phyloP scores from a whole-genome alignment of 352 stramenopile species.

The Phytophthora hybrid region DNA sequence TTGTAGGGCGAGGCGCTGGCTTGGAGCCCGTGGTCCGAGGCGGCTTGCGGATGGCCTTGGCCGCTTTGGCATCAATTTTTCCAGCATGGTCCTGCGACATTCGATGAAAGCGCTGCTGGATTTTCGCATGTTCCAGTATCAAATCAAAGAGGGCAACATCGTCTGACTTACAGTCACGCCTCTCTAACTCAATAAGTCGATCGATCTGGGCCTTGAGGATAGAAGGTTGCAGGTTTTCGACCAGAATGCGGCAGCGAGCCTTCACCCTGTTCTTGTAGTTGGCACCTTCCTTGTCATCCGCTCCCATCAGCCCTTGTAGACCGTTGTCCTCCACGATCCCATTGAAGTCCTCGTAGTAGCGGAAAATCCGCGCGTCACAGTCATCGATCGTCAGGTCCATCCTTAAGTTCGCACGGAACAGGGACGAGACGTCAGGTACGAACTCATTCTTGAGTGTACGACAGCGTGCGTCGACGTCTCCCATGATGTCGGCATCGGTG shows the following conservation, averaged over 20 bases:
- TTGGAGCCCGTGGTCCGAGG: neutral
- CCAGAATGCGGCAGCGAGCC: constrained; percentile 2
- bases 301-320: constrained; percentile 6
- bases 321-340: constrained; percentile 11
- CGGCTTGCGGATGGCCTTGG: neutral
- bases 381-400: constrained; percentile 19
- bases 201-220: neutral
- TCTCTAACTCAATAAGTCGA: neutral
- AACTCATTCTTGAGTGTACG: neutral
- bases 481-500: constrained; percentile 14
- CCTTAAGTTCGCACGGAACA: constrained; percentile 12
- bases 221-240: constrained; percentile 9
- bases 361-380: constrained; percentile 12
- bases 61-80: neutral
- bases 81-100: neutral
- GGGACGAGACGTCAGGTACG: constrained; percentile 11
- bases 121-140: constrained; percentile 15
- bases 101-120: constrained; percentile 1
- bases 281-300: neutral
- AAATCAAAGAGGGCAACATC: constrained; percentile 10
- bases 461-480: neutral
- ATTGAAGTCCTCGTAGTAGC: neutral
- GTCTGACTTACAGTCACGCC: constrained; percentile 1
- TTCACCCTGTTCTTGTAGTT: constrained; percentile 12
- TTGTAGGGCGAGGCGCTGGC: too few species aligned